These are phyloP conservation scores for Maudiozyma serrabonitensis DNA, from an alignment of 805 yeast species.

Conservation along the genomic window DNA sequence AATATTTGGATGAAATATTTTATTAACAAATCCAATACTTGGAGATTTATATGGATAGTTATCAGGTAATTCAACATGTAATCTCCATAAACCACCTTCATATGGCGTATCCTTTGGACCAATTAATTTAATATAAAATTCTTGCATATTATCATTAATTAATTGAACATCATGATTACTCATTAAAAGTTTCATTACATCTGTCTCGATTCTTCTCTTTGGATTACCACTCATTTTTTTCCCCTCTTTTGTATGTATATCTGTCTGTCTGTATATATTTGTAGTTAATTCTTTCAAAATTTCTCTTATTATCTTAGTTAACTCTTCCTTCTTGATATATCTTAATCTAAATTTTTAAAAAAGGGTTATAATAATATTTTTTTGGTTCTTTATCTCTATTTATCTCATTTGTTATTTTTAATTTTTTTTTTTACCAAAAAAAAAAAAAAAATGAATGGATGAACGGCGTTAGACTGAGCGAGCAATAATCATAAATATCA, in stretches of 20 bases:
- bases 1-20: constrained; percentile 90
- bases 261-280: neutral
- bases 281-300: too few relatives aligned
- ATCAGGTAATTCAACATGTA: constrained; percentile 89
- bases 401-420: too few relatives aligned
- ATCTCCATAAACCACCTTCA: constrained; percentile 81
- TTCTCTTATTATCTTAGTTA: too few relatives aligned
- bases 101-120: constrained; percentile 89
- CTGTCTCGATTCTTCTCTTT: constrained; percentile 66
- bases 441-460: too few relatives aligned
- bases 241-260: neutral
- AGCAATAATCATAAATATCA: too few relatives aligned
- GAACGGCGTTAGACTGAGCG: too few relatives aligned
- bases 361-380: too few relatives aligned
- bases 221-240: constrained; percentile 12
- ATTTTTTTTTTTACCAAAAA: too few relatives aligned
- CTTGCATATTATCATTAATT: constrained; percentile 77
- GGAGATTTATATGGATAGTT: constrained; percentile 95
- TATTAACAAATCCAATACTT: constrained; percentile 85
- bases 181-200: constrained; percentile 91
- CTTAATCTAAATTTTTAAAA: too few relatives aligned
- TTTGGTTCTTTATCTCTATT: too few relatives aligned
- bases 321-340: too few relatives aligned
- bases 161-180: constrained; percentile 83
- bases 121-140: constrained; percentile 70